Evolutionary conservation across 306 rosid genomes (phyloP), one percentile per base, ranked within the genome.

Genomic region (Senna tora): DNA sequence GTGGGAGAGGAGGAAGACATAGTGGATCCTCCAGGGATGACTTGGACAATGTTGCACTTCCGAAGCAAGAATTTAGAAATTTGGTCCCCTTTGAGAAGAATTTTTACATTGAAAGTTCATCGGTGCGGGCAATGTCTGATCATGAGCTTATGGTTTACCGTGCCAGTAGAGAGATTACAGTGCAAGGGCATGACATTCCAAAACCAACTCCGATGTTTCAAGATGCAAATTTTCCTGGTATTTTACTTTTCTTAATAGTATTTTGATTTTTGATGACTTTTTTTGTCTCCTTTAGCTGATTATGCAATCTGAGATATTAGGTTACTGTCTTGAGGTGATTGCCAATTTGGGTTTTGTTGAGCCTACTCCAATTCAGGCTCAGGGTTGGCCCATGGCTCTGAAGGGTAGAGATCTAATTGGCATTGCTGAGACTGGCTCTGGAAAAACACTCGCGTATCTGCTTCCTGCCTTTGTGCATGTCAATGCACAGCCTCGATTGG

Each of bases 321-420:
- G 59, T 80, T 85, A 87, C 81, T 91, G 94, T 81, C 95, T 94
- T 13, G 95, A 94, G 34, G 95, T 76, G 64, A 87, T 94, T 79
- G 92, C 87, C 13, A 91, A 86, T n/a, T 79, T 87, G 91, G 98
- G 98, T 62, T 94, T 94, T 78, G 87, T 84, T 52, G 97, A 94
- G 81, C 98, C 98, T 34, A 94, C 98, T 10, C 88, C 98, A 70
- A 94, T 94, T 75, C 97, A 94, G 80, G 91, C 97, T 79, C 98
- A 94, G 72, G 98, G 98, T 73, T 94, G 98, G 98, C 97, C 98
- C 39, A 94, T 94, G 96, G 98, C 97, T 79, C 83, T 94, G 16
- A 94, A 82, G 75, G 98, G 98, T 79, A 86, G 97, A 76, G 98
- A 94, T 79, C 83, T 94, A 71, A 68, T 94, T 74, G 97, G 98